Evolutionary conservation across 2,329 filamentous ascomycete genomes (phyloP), one percentile per base, ranked within the genome.

Genomic region (Trichophyton rubrum): DNA sequence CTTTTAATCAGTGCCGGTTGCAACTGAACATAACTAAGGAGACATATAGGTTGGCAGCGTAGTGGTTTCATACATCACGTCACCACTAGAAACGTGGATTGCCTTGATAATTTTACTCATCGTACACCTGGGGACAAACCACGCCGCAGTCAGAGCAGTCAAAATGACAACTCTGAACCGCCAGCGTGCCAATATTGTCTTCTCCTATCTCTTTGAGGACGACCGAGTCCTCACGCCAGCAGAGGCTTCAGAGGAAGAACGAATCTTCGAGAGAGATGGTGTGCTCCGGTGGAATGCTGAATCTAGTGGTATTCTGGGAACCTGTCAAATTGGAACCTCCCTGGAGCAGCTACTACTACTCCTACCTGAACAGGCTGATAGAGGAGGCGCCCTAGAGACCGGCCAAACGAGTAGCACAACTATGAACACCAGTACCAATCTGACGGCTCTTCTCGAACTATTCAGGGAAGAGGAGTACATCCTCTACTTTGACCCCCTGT

Each of bases 131-230:
- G 82, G 80, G 69, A 90, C 88, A 67, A 97, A 97, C 72, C 92
- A 95, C 72, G 80, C 84, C 38, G 93, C 90, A 47, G 92, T 99
- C 3, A 81, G 86, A 63, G 81, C 87, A 56, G 91, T 99, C 15
- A 85, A 84, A 70, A 89, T 97, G 85, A 82, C 82, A 43, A 89
- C 84, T 5, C 78, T 97, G 40, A 97, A 96, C 74, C 82, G 89
- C 22, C 91, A 97, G 72, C 83, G 93, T 40, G 88, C 90, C 1
- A 89, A 86, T 56, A 84, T 96, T 20, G 78, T 95, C 1, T 85
- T 91, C 67, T 80, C 82, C 45, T 77, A 82, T 59, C 70, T 86
- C 3, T 64, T 81, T 11, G 69, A 68, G 4, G 66, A 78, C 55
- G 71, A 59, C 74, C 33, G 59, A 27, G 17, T 49, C 66, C 1